Conservation (phyloP, 2,329 filamentous ascomycete genomes). For the Dactylella cylindrospora region DNA sequence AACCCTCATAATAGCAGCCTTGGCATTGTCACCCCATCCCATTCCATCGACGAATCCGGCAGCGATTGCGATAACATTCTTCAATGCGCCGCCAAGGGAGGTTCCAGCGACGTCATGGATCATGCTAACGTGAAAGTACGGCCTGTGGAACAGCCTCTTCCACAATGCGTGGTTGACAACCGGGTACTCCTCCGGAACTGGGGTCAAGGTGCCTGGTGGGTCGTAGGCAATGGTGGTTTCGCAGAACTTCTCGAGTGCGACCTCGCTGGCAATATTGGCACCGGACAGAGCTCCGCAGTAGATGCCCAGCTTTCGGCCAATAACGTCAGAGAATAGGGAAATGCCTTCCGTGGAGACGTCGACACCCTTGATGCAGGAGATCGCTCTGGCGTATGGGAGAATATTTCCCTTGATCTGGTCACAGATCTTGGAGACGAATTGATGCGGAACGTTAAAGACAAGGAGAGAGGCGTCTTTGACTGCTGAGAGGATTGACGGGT, state of each 20-base stretch:
- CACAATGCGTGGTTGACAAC: constrained; percentile 82
- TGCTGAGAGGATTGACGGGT: constrained; percentile 75
- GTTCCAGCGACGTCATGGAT: constrained; percentile 95
- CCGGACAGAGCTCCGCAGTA: constrained; percentile 95
- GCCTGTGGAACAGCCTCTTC: constrained; percentile 85
- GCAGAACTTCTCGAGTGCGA: constrained; percentile 92
- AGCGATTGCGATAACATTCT: constrained; percentile 93
- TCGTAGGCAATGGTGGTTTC: constrained; percentile 97
- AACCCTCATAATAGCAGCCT: constrained; percentile 97
- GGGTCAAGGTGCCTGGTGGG: constrained; percentile 75
- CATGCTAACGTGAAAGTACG: constrained; percentile 95
- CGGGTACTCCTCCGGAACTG: constrained; percentile 79
- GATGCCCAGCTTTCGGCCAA: constrained; percentile 85
- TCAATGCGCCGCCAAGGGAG: constrained; percentile 88
- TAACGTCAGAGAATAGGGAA: constrained; percentile 89
- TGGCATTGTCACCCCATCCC: constrained; percentile 97
- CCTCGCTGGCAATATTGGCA: constrained; percentile 93
- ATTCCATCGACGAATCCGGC: constrained; percentile 93
- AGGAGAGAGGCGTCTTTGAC: constrained; percentile 84
- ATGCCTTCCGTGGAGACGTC: constrained; percentile 85
- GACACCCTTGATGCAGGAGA: constrained; percentile 98
- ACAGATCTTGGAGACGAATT: constrained; percentile 89
- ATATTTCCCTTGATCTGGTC: constrained; percentile 83
- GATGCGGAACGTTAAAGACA: constrained; percentile 94
- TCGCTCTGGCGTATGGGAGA: constrained; percentile 84